Conservation (phyloP, 371 early-diverging fungal species). For the Rhizopus sp. region DNA sequence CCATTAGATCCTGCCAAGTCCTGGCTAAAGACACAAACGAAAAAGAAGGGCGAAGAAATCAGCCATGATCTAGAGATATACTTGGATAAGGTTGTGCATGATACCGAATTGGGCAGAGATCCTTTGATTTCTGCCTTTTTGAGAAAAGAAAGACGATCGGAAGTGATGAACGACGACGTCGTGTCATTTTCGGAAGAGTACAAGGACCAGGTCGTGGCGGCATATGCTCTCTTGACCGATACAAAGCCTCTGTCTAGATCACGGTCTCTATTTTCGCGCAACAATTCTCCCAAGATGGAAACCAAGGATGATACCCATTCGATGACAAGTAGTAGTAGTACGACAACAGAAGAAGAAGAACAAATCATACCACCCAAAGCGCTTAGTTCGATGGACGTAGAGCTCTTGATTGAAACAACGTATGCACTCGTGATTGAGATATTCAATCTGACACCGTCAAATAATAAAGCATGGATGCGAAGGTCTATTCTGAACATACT, state of each 20-base stretch:
- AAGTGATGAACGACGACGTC: slow-evolving; percentile 12
- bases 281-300: slow-evolving; percentile 10
- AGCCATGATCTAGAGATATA: slow-evolving; percentile 35
- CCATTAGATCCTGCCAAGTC: slow-evolving; percentile 37
- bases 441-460: slow-evolving; percentile 47
- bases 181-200: slow-evolving; percentile 43
- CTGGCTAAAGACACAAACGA: slow-evolving; percentile 36
- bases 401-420: slow-evolving; percentile 50
- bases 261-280: slow-evolving; percentile 21
- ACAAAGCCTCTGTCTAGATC: neutral
- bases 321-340: neutral
- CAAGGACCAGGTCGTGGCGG: slow-evolving; percentile 26
- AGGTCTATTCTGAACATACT: slow-evolving; percentile 43
- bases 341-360: neutral
- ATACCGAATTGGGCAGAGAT: slow-evolving; percentile 44
- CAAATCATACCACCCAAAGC: slow-evolving; percentile 9
- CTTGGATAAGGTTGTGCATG: slow-evolving; percentile 37
- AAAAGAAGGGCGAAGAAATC: slow-evolving; percentile 14
- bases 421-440: slow-evolving; percentile 50
- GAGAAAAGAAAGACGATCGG: slow-evolving; percentile 40
- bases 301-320: slow-evolving; percentile 20
- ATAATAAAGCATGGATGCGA: slow-evolving; percentile 51
- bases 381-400: slow-evolving; percentile 41
- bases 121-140: slow-evolving; percentile 39
- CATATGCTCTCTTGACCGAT: slow-evolving; percentile 9